Base-by-base conservation (phyloP, 441 rosid genomes). In the Breynia disticha region DNA sequence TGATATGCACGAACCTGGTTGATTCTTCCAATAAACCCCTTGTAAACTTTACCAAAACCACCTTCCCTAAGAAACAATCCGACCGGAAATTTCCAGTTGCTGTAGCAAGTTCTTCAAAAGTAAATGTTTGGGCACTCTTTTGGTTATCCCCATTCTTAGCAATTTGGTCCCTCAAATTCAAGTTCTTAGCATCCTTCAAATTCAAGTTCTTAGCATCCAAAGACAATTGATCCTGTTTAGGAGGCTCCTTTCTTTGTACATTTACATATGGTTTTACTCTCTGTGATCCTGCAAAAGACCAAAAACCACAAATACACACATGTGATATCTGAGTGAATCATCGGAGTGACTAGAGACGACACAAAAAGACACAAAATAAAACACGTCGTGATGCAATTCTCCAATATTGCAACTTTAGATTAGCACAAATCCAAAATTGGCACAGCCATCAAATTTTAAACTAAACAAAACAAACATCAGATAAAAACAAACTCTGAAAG, bases 31-130 rank as follows among this genome's bases (percentile, higher is more conserved):
- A 86, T 64, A 59, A 55, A 19, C 15, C 87, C 95, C 56, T 65
- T 80, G 73, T 77, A 83, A 39, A 86, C 95, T 75, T 76, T 86
- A 14, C 90, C 95, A 44, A 86, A 86, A 13, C 95, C 95, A 45
- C 95, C 95, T 81, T 79, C 86, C 95, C 95, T 56, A 86, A 52
- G 55, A 78, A 81, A 76, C 81, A 79, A 62, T 71, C 79, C 0
- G 66, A 32, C 60, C 66, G 72, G 49, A 83, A 86, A 67, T 76
- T 76, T 0, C 59, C 62, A 0, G 95, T 77, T 16, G 84, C 81
- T 8, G 66, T 62, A 0, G 62, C 63, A 11, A 86, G 83, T 56
- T 83, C 83, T 38, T 62, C 75, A 50, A 79, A 76, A n/a, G 79
- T 48, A 55, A 82, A 80, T n/a, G 76, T 58, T 41, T 54, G 48